Conservation (phyloP, 306 rosid species). For the Vigna nakashimae region DNA sequence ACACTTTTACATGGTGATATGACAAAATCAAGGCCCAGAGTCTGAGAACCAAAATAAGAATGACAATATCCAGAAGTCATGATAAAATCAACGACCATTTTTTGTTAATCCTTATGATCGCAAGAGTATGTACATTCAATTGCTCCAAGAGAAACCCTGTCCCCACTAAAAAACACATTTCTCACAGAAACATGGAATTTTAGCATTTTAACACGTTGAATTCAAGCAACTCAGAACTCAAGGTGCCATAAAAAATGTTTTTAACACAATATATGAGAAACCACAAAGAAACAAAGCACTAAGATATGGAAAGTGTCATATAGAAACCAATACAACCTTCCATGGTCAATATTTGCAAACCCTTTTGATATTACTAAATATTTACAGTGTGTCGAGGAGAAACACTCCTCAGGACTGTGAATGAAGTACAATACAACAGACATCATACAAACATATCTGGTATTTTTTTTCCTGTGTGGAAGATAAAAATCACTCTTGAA, state of each 20-base stretch:
- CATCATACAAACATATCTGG: constrained; percentile 29
- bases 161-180: constrained; percentile 30
- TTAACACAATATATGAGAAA: not conserved
- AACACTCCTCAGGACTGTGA: constrained; percentile 28
- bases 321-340: not conserved
- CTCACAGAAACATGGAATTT: not conserved
- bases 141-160: constrained; percentile 5
- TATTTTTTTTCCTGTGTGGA: not conserved
- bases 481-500: constrained; percentile 42
- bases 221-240: not conserved
- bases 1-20: not conserved
- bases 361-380: constrained; percentile 41
- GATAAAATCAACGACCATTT: constrained; percentile 28
- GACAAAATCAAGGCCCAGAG: too few species aligned
- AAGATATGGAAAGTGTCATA: not conserved
- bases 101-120: constrained; percentile 14
- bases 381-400: constrained; percentile 48
- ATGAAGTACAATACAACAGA: constrained; percentile 42
- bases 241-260: not conserved
- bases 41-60: too few species aligned
- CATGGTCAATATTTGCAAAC: constrained; percentile 30
- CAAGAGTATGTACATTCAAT: constrained; percentile 26
- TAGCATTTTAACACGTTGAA: not conserved
- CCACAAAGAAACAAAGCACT: not conserved
- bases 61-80: constrained; percentile 31